phyloP scores from a whole-genome alignment of 805 yeast genomes.

The Candida parachauliodes region DNA sequence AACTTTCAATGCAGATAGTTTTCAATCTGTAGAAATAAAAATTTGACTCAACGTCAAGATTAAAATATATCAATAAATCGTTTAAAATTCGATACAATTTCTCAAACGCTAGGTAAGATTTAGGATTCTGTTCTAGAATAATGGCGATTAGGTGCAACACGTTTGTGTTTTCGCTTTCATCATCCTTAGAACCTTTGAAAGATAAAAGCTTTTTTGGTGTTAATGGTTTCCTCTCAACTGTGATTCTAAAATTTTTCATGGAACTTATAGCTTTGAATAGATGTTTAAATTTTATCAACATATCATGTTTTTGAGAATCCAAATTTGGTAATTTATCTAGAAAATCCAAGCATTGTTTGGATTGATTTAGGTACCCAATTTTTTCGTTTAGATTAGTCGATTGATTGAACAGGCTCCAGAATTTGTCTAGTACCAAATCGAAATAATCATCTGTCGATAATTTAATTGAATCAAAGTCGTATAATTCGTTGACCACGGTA shows the following conservation, averaged over 20 bases:
- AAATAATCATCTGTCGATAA: conserved; percentile 13
- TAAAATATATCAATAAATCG: conserved; percentile 40
- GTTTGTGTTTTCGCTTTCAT: neutral
- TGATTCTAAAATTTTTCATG: conserved; percentile 34
- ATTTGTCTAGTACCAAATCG: conserved; percentile 20
- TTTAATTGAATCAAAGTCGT: conserved; percentile 10
- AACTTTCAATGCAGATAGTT: conserved; percentile 60
- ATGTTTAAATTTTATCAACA: conserved; percentile 25
- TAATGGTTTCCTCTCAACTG: conserved; percentile 28
- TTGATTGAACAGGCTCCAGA: conserved; percentile 31
- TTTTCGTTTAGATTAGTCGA: conserved; percentile 32
- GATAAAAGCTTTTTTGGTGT: conserved; percentile 37
- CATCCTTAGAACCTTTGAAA: conserved; percentile 15
- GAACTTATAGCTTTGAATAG: conserved; percentile 32
- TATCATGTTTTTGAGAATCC: conserved; percentile 3
- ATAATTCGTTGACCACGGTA: conserved; percentile 17
- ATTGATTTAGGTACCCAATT: conserved; percentile 24
- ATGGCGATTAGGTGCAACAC: conserved; percentile 31
- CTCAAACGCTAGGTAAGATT: conserved; percentile 44
- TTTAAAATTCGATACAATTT: conserved; percentile 38
- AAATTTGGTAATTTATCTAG: conserved; percentile 16
- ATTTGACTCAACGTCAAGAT: conserved; percentile 13
- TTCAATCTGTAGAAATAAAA: conserved; percentile 30
- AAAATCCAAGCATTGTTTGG: conserved; percentile 23
- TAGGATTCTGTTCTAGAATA: conserved; percentile 52